phyloP scores from a whole-genome alignment of 768 basidiomycete genomes.

The Termitomyces sp. region DNA sequence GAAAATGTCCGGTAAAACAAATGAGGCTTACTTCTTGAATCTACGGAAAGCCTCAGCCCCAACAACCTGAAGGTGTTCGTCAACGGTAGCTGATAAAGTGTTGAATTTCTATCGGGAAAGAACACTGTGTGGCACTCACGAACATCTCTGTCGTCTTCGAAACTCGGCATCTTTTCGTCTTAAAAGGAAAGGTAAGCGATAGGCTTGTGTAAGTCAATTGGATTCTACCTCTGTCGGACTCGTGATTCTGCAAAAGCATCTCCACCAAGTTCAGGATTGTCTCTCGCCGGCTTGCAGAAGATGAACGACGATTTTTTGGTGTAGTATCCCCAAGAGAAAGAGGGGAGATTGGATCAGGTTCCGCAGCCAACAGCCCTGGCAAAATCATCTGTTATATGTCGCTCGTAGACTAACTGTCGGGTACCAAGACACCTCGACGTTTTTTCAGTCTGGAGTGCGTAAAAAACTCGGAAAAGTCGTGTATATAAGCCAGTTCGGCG shows the following conservation, averaged over 20 bases:
- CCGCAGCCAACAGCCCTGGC: constrained; percentile 16
- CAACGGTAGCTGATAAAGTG: constrained; percentile 43
- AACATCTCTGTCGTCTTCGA: constrained; percentile 61
- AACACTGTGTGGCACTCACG: constrained; percentile 39
- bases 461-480: constrained; percentile 14
- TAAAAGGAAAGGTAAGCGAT: neutral
- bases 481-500: constrained; percentile 11
- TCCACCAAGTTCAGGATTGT: constrained; percentile 47
- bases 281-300: constrained; percentile 30
- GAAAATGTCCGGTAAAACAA: neutral
- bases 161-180: constrained; percentile 37
- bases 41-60: constrained; percentile 61
- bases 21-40: constrained; percentile 46
- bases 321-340: constrained; percentile 16
- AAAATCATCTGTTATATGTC: constrained; percentile 7
- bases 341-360: constrained; percentile 14
- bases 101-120: neutral
- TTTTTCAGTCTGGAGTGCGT: neutral
- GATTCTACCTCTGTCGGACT: constrained; percentile 22
- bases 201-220: neutral
- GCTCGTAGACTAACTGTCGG: neutral
- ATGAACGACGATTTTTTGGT: constrained; percentile 23
- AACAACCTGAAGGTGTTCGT: constrained; percentile 63
- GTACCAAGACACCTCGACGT: constrained; percentile 3
- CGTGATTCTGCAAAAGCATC: constrained; percentile 36